Evolutionary conservation across 2,329 filamentous ascomycete genomes (phyloP), one percentile per base, ranked within the genome.

Genomic region (Pseudogymnoascus verrucosus): DNA sequence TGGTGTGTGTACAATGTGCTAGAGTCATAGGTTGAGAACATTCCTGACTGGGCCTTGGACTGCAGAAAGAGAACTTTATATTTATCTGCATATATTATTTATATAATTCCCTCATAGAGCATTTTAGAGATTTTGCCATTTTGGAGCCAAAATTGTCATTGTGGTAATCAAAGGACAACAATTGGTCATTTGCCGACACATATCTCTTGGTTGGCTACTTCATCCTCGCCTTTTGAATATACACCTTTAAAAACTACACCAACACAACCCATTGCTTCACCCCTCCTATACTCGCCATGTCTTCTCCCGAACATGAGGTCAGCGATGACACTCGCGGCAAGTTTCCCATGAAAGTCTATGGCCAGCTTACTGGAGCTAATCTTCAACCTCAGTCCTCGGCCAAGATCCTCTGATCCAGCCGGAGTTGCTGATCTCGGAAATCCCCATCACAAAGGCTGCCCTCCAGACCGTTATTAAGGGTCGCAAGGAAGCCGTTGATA

Each of bases 321-420:
- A 77, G 74, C 68, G 80, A 82, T 72, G 81, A 83, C 71, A 79
- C 82, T 69, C 79, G 80, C 74, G 78, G 80, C 82, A 77, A 67
- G 74, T 63, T 42, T 60, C 67, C 67, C 62, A 67, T 66, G 47
- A 66, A 63, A 63, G 36, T 10, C 4, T 16, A 23, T 47, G 21
- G 21, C 57, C 34, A 36, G n/a, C 14, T 26, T 23, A 51, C 60
- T 34, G 34, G 26, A 51, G 26, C 26, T 37, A 51, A 63, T 14
- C 57, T 36, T 28, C 60, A 64, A 64, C 63, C 28, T 64, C 61
- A 97, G 93, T 97, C 77, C 81, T 96, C 74, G 92, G 92, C 70
- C 93, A 97, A 82, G 93, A 97, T 78, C 91, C 93, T 73, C 81
- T 98, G 74, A 95, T 96, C 75, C 89, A 91, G 59, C 93, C 93